Evolutionary conservation across 257 asterid genomes (phyloP).

Genomic region (Solanum corneliomulleri): DNA sequence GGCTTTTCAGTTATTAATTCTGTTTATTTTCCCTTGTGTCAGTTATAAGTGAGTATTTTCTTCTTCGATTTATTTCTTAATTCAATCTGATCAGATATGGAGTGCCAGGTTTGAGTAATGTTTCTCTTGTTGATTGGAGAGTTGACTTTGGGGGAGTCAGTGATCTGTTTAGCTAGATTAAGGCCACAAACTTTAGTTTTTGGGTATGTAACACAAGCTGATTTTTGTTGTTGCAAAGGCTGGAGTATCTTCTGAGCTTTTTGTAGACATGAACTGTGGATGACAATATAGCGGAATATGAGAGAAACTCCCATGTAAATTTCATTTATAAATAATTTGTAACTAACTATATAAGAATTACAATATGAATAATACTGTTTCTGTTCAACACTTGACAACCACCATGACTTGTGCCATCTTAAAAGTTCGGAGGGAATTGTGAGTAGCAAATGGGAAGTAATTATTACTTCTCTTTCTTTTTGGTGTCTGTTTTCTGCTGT

Average conservation of each 20-base stretch:
- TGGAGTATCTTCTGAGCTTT: not conserved
- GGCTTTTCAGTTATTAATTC: not conserved
- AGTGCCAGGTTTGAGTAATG: not conserved
- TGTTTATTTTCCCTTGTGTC: not conserved
- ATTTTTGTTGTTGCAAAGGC: not conserved
- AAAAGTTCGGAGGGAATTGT: not conserved
- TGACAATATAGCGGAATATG: not conserved
- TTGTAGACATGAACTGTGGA: not conserved
- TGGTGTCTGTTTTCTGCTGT: not conserved
- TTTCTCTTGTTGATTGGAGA: not conserved
- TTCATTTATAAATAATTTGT: not conserved
- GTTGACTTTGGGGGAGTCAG: not conserved
- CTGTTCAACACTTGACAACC: not conserved
- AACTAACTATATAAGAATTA: not conserved
- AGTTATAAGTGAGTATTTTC: not conserved
- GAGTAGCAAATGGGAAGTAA: not conserved
- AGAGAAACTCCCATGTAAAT: not conserved
- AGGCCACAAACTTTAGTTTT: not conserved
- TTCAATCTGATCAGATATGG: not conserved
- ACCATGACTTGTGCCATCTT: not conserved
- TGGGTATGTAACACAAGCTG: not conserved
- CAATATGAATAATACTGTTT: not conserved
- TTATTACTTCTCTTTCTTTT: not conserved
- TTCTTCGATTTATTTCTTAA: not conserved
- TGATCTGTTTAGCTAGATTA: not conserved